A percentile compares a stretch with the other conserved stretches of the same genome.
phyloP scores from a whole-genome alignment of 108 stramenopile genomes.

The Nannochloropsis gaditana region DNA sequence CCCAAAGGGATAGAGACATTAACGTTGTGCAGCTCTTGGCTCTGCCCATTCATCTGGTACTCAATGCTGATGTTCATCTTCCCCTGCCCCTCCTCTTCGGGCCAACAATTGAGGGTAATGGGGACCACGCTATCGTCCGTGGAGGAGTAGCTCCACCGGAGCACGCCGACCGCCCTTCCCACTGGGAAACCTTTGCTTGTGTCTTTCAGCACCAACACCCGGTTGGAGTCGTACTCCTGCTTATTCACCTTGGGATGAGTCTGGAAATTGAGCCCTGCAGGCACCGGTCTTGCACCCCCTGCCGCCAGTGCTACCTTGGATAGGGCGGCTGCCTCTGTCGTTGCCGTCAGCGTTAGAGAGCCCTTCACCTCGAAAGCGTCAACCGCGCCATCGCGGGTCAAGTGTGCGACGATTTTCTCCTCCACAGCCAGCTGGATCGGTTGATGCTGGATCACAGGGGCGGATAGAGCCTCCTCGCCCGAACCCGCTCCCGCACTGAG shows the following conservation, averaged over 20 bases:
- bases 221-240: slow-evolving; percentile 70
- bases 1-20: slow-evolving; percentile 87
- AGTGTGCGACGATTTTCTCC: slow-evolving; percentile 76
- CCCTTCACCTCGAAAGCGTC: slow-evolving; percentile 90
- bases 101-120: slow-evolving; percentile 96
- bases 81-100: slow-evolving; percentile 85
- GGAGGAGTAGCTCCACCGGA: slow-evolving; percentile 79
- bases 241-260: slow-evolving; percentile 97
- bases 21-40: slow-evolving; percentile 80
- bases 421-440: slow-evolving; percentile 78
- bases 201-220: slow-evolving; percentile 78
- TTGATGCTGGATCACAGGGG: slow-evolving; percentile 62
- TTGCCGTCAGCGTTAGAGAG: slow-evolving; percentile 88
- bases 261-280: slow-evolving; percentile 69
- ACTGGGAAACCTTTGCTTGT: slow-evolving; percentile 87
- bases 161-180: slow-evolving; percentile 79
- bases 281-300: slow-evolving; percentile 33
- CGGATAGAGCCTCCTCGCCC: slow-evolving; percentile 55
- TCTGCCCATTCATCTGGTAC: slow-evolving; percentile 68
- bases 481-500: slow-evolving; percentile 38
- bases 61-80: slow-evolving; percentile 92
- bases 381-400: slow-evolving; percentile 88
- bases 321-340: slow-evolving; percentile 76
- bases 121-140: slow-evolving; percentile 72
- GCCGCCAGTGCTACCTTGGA: slow-evolving; percentile 67